Conservation (phyloP, 108 stramenopile genomes). For the Cyclotella atomus region DNA sequence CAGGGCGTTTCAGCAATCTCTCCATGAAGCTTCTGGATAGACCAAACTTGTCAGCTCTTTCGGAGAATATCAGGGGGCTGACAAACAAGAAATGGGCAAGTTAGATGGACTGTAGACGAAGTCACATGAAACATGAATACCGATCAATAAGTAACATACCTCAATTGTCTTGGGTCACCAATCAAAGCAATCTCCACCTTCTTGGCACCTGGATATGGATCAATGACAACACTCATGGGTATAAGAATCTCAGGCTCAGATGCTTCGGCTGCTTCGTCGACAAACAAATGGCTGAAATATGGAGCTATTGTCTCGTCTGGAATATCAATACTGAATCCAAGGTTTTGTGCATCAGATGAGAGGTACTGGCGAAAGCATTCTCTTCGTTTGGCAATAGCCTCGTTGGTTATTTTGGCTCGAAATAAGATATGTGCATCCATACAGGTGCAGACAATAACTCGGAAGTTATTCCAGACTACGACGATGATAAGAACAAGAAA, state of each 20-base stretch:
- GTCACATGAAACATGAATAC: neutral
- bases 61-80: constrained; percentile 51
- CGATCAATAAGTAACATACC: neutral
- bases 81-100: constrained; percentile 24
- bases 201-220: constrained; percentile 51
- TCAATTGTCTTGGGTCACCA: constrained; percentile 71
- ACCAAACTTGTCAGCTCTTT: constrained; percentile 23
- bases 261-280: constrained; percentile 85
- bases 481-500: neutral
- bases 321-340: constrained; percentile 23
- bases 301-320: constrained; percentile 33
- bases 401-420: constrained; percentile 66
- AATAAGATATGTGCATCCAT: constrained; percentile 68
- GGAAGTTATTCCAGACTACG: constrained; percentile 52
- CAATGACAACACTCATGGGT: constrained; percentile 72
- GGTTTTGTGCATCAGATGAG: constrained; percentile 15
- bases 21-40: constrained; percentile 67
- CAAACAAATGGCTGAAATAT: constrained; percentile 76
- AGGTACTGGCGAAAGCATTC: constrained; percentile 42
- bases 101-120: neutral
- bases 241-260: constrained; percentile 73
- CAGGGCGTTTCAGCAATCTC: constrained; percentile 65
- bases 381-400: constrained; percentile 52
- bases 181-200: constrained; percentile 70
- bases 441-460: constrained; percentile 73